These are phyloP conservation scores for Fusarium sp. DNA, from an alignment of 2,329 filamentous ascomycete genomes.

Conservation along the genomic window DNA sequence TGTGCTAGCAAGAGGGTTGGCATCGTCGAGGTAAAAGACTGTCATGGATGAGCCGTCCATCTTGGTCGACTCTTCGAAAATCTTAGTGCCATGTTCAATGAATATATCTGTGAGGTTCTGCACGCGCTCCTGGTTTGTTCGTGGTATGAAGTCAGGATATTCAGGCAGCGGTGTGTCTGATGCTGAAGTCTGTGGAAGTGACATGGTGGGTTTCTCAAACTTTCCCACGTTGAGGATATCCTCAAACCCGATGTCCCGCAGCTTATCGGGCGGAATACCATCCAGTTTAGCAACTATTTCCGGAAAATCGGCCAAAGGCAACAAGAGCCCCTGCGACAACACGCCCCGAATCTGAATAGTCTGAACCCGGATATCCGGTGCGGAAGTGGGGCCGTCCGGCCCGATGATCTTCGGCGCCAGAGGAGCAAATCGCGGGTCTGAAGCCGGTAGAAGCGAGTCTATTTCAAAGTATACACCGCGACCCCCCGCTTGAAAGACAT, in stretches of 20 bases:
- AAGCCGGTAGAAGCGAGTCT: slow-evolving; percentile 38
- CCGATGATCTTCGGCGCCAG: slow-evolving; percentile 16
- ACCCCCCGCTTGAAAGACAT: slow-evolving; percentile 30
- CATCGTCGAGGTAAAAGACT: slow-evolving; percentile 50
- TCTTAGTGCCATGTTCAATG: slow-evolving; percentile 20
- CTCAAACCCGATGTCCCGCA: slow-evolving; percentile 36
- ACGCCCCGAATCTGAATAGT: slow-evolving; percentile 32
- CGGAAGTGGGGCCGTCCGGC: not conserved
- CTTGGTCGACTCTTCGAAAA: slow-evolving; percentile 54
- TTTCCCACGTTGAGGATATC: slow-evolving; percentile 35
- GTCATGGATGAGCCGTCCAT: slow-evolving; percentile 55
- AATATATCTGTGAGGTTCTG: slow-evolving; percentile 40
- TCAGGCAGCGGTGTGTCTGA: slow-evolving; percentile 13
- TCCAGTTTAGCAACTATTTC: slow-evolving; percentile 18
- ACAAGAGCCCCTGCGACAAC: slow-evolving; percentile 40
- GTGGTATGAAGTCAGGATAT: slow-evolving; percentile 38
- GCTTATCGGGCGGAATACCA: not conserved
- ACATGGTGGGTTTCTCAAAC: slow-evolving; percentile 20
- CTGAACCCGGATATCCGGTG: slow-evolving; percentile 34
- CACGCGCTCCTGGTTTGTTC: slow-evolving; percentile 42
- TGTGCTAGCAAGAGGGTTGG: slow-evolving; percentile 29
- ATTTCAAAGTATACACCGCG: slow-evolving; percentile 41
- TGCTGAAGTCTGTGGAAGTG: not conserved
- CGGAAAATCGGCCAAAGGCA: slow-evolving; percentile 36
- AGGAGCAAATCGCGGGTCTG: slow-evolving; percentile 33